phyloP scores from a whole-genome alignment of 2,329 filamentous ascomycete species.

The Aspergillus piperis region DNA sequence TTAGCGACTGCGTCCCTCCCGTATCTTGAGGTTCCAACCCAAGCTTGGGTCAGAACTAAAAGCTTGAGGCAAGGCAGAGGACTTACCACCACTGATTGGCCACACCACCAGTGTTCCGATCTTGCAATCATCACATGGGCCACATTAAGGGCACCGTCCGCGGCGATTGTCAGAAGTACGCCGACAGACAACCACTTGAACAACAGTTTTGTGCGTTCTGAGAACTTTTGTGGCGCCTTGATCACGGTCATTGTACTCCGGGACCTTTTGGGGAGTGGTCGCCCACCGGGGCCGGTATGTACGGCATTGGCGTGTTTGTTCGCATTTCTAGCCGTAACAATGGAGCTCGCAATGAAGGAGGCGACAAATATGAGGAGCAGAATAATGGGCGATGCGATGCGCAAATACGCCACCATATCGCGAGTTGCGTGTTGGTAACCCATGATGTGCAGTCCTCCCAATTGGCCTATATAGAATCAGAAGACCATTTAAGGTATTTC shows the following conservation, averaged over 20 bases:
- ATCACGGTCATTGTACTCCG: constrained; percentile 52
- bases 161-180: constrained; percentile 74
- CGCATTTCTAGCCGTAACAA: constrained; percentile 55
- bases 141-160: constrained; percentile 72
- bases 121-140: constrained; percentile 69
- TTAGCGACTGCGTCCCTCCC: constrained; percentile 9
- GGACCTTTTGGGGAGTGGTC: constrained; percentile 73
- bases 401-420: constrained; percentile 50
- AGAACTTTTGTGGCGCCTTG: constrained; percentile 59
- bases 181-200: constrained; percentile 74
- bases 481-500: constrained; percentile 31
- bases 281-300: constrained; percentile 78
- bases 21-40: not conserved
- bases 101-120: constrained; percentile 76
- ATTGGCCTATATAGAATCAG: constrained; percentile 21
- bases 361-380: constrained; percentile 65
- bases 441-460: constrained; percentile 31
- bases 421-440: constrained; percentile 44
- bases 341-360: constrained; percentile 63
- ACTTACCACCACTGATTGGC: constrained; percentile 73
- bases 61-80: not conserved
- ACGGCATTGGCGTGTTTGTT: constrained; percentile 49
- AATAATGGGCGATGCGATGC: constrained; percentile 64
- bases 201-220: constrained; percentile 65
- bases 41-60: not conserved